Evolutionary conservation across 495 filamentous ascomycete genomes (phyloP), one percentile per base, ranked within the genome.

Genomic region (Hypoxylon fragiforme): DNA sequence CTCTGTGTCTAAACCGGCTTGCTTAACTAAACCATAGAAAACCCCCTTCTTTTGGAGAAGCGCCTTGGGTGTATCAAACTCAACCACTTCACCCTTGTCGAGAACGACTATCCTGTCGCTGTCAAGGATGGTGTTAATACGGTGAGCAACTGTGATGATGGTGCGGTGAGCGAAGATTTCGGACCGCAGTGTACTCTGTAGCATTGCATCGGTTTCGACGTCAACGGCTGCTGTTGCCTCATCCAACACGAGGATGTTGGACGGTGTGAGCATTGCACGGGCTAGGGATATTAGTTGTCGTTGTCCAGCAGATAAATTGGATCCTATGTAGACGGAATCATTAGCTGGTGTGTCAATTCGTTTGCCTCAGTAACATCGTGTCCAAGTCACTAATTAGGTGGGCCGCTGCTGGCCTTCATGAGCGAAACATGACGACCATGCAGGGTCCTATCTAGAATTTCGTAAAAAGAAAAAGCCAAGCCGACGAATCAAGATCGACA

Each of bases 221-320:
- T 99, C 94, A 19, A 99, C 92, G 14, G 92, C 90, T 19, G 92
- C 94, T 32, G 95, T 99, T 52, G 95, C 95, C 77, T 99, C 95
- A 68, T 99, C 94, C 31, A 97, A 81, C 0, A 99, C 91, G 48
- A 99, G 81, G 64, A 99, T 97, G 70, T 97, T 97, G 68, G 90
- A 96, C 16, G 94, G 92, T 3, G 94, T 91, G 19, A 99, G 79
- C 62, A 99, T 82, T 14, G 95, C 95, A 44, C 95, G 87, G 8
- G 95, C 95, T 42, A 99, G 80, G 38, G 89, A 95, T 31, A 97
- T 80, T 51, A 99, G 84, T 72, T 97, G 94, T 47, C 94, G 86
- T 69, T 99, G 86, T 43, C 91, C 91, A 58, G 91, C 82, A 48
- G 91, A 94, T 46, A 95, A 81, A 61, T 91, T 90, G n/a, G 83